Conservation (phyloP, 192 early-diverging fungal genomes). For the Coemansia sp. region DNA sequence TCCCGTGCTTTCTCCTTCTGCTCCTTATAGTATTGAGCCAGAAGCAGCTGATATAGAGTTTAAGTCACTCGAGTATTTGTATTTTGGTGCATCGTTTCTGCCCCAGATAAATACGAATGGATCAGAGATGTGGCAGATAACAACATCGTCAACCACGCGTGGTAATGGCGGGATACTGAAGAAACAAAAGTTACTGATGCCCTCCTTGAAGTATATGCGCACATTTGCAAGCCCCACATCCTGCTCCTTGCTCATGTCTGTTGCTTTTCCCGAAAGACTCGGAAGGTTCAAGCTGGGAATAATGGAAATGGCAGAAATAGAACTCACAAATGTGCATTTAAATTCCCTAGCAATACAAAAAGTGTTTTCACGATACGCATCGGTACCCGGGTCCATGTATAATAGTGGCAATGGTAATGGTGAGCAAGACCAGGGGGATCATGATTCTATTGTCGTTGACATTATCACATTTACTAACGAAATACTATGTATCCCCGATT, state of each 20-base stretch:
- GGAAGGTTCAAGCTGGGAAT: background rate
- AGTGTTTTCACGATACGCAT: background rate
- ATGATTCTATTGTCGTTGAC: background rate
- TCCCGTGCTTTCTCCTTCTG: background rate
- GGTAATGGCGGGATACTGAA: background rate
- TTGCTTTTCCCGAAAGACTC: background rate
- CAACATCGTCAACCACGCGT: too few species aligned
- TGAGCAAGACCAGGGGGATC: background rate
- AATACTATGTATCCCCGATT: slow-evolving; percentile 1
- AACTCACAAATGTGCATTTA: background rate
- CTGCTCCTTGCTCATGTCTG: background rate
- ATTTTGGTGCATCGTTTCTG: background rate
- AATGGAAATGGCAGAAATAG: slow-evolving; percentile 6
- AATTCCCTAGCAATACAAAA: background rate
- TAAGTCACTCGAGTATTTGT: background rate
- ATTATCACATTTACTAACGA: slow-evolving; percentile 5
- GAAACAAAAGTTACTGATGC: background rate
- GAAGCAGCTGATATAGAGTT: background rate
- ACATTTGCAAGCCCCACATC: slow-evolving; percentile 10
- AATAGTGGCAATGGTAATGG: background rate
- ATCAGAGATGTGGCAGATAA: background rate
- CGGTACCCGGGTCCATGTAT: background rate
- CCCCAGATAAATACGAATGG: background rate
- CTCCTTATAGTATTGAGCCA: background rate
- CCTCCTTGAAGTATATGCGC: background rate